phyloP scores from a whole-genome alignment of 2,329 filamentous ascomycete genomes.

The Trichoderma sp. region DNA sequence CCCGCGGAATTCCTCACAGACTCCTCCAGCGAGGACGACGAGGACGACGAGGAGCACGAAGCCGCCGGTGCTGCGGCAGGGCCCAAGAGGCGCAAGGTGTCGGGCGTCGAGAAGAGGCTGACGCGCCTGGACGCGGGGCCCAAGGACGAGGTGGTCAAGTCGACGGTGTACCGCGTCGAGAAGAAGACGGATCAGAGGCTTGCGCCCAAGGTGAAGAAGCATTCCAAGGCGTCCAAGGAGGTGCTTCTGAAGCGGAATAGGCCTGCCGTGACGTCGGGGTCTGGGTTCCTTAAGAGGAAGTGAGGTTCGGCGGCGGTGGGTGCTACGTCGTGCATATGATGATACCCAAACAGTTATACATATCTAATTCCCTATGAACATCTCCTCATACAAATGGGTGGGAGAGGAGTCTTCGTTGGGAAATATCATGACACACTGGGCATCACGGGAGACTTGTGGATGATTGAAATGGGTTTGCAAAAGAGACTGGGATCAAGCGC shows the following conservation, averaged over 20 bases:
- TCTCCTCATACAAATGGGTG: too few species aligned
- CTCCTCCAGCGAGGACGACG: conserved; percentile 51
- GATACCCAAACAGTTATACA: neutral
- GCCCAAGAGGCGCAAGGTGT: conserved; percentile 51
- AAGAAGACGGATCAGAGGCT: conserved; percentile 50
- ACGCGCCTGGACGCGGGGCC: conserved; percentile 45
- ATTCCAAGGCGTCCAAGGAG: conserved; percentile 48
- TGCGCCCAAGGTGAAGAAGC: conserved; percentile 52
- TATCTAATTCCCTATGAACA: neutral
- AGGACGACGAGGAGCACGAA: conserved; percentile 39
- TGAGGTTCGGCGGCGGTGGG: neutral
- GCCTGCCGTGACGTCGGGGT: conserved; percentile 40
- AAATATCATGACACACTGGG: neutral
- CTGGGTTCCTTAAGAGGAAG: conserved; percentile 48
- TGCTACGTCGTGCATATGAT: neutral
- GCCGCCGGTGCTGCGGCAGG: conserved; percentile 32
- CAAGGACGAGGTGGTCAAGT: conserved; percentile 53
- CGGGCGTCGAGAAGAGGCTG: conserved; percentile 44
- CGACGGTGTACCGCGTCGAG: conserved; percentile 57
- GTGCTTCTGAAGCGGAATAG: conserved; percentile 51
- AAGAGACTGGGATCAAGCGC: too few species aligned
- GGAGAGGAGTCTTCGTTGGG: neutral
- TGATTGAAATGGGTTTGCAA: neutral
- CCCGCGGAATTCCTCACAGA: conserved; percentile 58
- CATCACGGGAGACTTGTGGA: neutral